Percentiles rank a stretch among this genome's conserved stretches.
Evolutionary conservation across 768 basidiomycete genomes (phyloP).

Genomic region (Pleurotus salmoneostramineus): DNA sequence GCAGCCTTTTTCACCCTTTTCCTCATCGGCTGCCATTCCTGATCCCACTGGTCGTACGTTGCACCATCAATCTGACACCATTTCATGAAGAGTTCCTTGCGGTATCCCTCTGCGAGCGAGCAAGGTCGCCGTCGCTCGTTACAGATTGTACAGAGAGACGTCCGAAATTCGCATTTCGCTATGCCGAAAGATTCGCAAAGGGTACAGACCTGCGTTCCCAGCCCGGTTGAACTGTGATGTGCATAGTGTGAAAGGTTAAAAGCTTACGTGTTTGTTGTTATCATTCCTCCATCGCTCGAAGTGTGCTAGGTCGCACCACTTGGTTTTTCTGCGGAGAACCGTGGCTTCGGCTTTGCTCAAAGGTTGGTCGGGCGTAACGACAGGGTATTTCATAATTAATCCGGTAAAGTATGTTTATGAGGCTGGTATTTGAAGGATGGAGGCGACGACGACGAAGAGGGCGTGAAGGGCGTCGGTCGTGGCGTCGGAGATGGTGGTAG

Average conservation of each 20-base stretch:
- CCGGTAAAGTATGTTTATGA: too few relatives aligned
- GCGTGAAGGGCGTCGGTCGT: too few relatives aligned
- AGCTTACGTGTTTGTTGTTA: not conserved
- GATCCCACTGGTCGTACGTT: not conserved
- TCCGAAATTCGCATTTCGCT: not conserved
- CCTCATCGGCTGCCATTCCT: not conserved
- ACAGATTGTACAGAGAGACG: not conserved
- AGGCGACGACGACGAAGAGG: too few relatives aligned
- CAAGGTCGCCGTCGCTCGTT: not conserved
- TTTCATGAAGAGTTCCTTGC: not conserved
- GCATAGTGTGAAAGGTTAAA: not conserved
- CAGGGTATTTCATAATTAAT: not conserved
- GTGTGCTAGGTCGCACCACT: not conserved
- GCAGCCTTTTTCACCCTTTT: not conserved
- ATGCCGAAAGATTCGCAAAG: not conserved
- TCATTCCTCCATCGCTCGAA: not conserved
- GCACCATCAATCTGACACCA: not conserved
- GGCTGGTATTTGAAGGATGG: too few relatives aligned
- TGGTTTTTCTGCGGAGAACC: not conserved
- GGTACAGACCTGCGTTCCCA: not conserved
- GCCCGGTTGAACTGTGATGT: not conserved
- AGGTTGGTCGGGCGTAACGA: not conserved
- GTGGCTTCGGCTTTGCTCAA: not conserved
- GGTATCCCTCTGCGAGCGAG: not conserved
- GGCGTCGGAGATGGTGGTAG: too few relatives aligned